Conservation (phyloP, 2,329 filamentous ascomycete genomes). For the Aspergillus neoniger region DNA sequence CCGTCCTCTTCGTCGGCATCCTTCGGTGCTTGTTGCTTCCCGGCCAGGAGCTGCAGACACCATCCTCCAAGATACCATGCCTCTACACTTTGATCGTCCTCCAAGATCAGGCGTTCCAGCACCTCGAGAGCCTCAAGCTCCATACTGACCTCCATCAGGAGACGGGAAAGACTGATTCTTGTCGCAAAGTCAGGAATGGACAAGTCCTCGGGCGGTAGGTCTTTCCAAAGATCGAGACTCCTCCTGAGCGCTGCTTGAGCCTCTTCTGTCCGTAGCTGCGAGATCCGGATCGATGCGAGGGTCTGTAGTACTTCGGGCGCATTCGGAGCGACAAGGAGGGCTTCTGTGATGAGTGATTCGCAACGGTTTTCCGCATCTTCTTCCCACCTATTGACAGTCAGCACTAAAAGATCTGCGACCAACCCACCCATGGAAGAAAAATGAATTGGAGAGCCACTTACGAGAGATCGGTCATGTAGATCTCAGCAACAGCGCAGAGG, state of each 20-base stretch:
- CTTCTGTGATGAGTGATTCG: constrained; percentile 86
- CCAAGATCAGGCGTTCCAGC: constrained; percentile 76
- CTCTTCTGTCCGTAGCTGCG: constrained; percentile 76
- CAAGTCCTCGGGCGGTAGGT: constrained; percentile 70
- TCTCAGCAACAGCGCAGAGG: constrained; percentile 91
- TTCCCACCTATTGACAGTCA: constrained; percentile 61
- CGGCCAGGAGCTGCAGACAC: constrained; percentile 73
- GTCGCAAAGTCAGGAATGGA: constrained; percentile 82
- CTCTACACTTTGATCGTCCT: constrained; percentile 94
- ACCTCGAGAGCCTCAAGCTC: constrained; percentile 83
- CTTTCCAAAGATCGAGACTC: constrained; percentile 81
- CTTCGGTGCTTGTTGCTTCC: constrained; percentile 47
- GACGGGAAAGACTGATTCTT: constrained; percentile 76
- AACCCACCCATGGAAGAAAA: neutral
- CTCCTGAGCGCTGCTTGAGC: constrained; percentile 74
- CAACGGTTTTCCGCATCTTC: constrained; percentile 85
- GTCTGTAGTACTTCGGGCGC: constrained; percentile 92
- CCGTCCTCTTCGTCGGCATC: constrained; percentile 34
- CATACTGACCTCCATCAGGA: constrained; percentile 89
- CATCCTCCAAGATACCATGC: constrained; percentile 97
- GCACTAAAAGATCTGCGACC: neutral
- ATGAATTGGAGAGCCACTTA: constrained; percentile 46
- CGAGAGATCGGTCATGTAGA: constrained; percentile 98
- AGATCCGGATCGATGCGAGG: constrained; percentile 89
- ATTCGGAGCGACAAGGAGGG: constrained; percentile 77